These are phyloP conservation scores for Kodamaea lidongshanica DNA, from an alignment of 805 yeast genomes.

Conservation along the genomic window DNA sequence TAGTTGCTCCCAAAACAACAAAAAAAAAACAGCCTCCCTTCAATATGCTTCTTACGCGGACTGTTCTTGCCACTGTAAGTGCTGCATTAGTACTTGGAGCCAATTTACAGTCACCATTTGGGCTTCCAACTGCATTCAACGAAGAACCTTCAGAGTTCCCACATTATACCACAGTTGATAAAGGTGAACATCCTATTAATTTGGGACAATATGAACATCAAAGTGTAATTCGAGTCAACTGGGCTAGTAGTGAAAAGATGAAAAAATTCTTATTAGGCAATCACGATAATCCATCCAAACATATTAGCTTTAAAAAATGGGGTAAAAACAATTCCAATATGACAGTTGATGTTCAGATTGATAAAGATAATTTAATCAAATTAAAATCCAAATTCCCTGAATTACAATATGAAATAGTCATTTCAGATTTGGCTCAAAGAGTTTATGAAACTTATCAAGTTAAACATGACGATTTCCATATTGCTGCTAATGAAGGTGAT, in stretches of 20 bases:
- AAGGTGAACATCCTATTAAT: slow-evolving; percentile 33
- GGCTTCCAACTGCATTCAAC: not conserved
- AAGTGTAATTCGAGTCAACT: slow-evolving; percentile 40
- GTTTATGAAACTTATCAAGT: slow-evolving; percentile 56
- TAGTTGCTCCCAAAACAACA: too few species aligned
- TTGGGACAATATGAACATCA: slow-evolving; percentile 36
- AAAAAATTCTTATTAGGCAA: slow-evolving; percentile 15
- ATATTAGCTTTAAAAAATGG: slow-evolving; percentile 41
- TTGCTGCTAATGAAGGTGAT: not conserved
- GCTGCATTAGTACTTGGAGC: too few species aligned
- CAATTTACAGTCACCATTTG: not conserved
- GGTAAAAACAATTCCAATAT: slow-evolving; percentile 32
- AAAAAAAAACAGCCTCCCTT: too few species aligned
- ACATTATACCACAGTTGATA: slow-evolving; percentile 27
- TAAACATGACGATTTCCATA: slow-evolving; percentile 7
- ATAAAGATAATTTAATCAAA: slow-evolving; percentile 13
- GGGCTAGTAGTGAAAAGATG: slow-evolving; percentile 16
- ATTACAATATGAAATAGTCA: slow-evolving; percentile 35
- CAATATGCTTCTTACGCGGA: too few species aligned
- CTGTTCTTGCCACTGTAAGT: too few species aligned
- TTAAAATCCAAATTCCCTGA: slow-evolving; percentile 18
- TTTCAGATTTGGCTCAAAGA: slow-evolving; percentile 52
- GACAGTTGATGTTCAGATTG: slow-evolving; percentile 43
- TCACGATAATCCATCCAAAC: slow-evolving; percentile 6
- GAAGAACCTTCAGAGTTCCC: slow-evolving; percentile 2